A percentile compares a stretch with the other conserved stretches of the same genome.
Conservation (phyloP, 176 grass and related monocot species). For the sorghum (Sorghum bicolor) region DNA sequence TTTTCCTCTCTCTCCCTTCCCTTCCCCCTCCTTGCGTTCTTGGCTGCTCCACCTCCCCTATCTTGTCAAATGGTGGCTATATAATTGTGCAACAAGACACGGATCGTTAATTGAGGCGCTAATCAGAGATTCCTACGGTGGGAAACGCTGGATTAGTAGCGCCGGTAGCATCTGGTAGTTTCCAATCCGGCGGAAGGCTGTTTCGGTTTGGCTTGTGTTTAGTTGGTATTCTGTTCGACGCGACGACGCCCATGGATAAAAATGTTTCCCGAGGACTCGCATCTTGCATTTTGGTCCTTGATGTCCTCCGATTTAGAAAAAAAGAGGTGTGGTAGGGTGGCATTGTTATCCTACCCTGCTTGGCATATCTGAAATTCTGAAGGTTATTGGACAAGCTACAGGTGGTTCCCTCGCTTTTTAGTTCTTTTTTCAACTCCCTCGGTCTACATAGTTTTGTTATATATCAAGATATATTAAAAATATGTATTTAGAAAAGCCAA, state of each 20-base stretch:
- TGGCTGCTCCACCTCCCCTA: background rate
- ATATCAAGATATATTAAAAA: no score
- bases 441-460: no score
- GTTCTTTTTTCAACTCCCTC: no score
- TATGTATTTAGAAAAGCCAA: no score
- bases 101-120: slow-evolving; percentile 1
- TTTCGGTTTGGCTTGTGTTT: slow-evolving; percentile 33
- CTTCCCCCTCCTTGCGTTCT: background rate
- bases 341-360: no score
- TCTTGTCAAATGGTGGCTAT: slow-evolving; percentile 38
- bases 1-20: background rate
- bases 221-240: background rate
- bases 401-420: no score
- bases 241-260: slow-evolving; percentile 10
- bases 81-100: background rate
- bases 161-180: slow-evolving; percentile 26
- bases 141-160: slow-evolving; percentile 7
- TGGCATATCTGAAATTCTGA: no score
- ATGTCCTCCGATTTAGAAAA: background rate
- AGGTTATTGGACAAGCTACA: no score
- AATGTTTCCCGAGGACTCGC: background rate
- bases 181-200: slow-evolving; percentile 33
- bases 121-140: background rate
- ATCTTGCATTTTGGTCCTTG: background rate
- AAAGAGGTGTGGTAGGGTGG: background rate